phyloP scores from a whole-genome alignment of 495 filamentous ascomycete genomes.

The Chaetomium tenue region DNA sequence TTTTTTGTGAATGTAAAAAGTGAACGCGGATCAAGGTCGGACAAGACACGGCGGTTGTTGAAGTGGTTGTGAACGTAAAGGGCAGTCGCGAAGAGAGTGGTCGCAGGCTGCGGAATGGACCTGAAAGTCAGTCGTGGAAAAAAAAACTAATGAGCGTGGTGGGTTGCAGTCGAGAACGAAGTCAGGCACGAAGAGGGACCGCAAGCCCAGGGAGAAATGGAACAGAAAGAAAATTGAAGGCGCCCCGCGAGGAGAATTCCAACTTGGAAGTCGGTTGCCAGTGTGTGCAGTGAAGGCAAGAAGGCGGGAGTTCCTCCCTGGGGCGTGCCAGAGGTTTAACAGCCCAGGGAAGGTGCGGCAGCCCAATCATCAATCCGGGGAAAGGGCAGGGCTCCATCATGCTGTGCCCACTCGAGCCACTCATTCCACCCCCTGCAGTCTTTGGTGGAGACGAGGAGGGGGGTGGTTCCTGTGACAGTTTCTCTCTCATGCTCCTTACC shows the following conservation, averaged over 20 bases:
- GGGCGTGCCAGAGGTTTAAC: conserved; percentile 19
- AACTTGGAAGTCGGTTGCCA: background rate
- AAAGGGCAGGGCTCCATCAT: conserved; percentile 2
- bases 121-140: background rate
- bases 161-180: conserved; percentile 9
- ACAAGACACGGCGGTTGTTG: background rate
- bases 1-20: background rate
- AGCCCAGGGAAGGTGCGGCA: conserved; percentile 1
- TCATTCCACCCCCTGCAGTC: background rate
- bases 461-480: background rate
- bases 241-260: conserved; percentile 16
- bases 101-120: background rate
- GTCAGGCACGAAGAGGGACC: background rate
- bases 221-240: conserved; percentile 15
- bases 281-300: conserved; percentile 3
- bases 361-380: conserved; percentile 10
- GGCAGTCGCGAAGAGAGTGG: conserved; percentile 19
- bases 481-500: background rate
- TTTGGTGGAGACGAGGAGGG: background rate
- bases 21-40: background rate
- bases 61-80: background rate
- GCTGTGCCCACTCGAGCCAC: background rate
- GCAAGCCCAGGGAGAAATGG: conserved; percentile 2
- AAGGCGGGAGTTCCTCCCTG: background rate
- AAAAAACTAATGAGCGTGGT: conserved; percentile 18